Percentiles rank a stretch among this genome's conserved stretches.
Conservation (phyloP, 345 rosid genomes). For the Murraya koenigii region DNA sequence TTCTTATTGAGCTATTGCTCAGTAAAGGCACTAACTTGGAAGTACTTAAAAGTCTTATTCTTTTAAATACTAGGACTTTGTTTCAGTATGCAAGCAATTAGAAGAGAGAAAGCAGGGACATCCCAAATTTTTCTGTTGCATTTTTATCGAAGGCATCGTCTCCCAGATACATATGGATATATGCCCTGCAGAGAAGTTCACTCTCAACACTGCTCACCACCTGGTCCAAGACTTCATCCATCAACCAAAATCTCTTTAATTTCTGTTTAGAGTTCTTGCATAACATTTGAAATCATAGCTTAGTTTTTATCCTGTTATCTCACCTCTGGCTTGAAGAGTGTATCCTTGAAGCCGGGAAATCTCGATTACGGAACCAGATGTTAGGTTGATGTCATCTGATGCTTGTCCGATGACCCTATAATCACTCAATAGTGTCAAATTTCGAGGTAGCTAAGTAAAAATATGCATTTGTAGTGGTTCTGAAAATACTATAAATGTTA, state of each 20-base stretch:
- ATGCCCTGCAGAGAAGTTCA: conserved; percentile 57
- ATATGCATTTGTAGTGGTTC: background rate
- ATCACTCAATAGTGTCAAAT: background rate
- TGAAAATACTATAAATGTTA: background rate
- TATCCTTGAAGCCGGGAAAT: conserved; percentile 44
- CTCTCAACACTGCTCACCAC: conserved; percentile 43
- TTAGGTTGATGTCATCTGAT: conserved; percentile 41
- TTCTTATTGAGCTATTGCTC: conserved; percentile 17
- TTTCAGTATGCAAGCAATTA: conserved; percentile 7
- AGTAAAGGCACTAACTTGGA: background rate
- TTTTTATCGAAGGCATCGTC: conserved; percentile 47
- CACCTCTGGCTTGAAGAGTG: conserved; percentile 39
- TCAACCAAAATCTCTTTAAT: conserved; percentile 2
- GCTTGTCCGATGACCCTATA: conserved; percentile 43
- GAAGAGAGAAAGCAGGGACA: conserved; percentile 45
- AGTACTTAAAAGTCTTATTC: conserved; percentile 17
- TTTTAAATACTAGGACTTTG: background rate
- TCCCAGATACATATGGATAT: conserved; percentile 43
- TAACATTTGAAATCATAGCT: background rate
- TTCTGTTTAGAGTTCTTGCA: background rate
- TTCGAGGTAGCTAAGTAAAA: background rate
- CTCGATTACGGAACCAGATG: conserved; percentile 45
- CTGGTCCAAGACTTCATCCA: conserved; percentile 40
- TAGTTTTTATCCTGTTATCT: background rate
- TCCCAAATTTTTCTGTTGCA: conserved; percentile 46